Evolutionary conservation across 768 basidiomycete genomes (phyloP).

Genomic region (Lentinula sp.): DNA sequence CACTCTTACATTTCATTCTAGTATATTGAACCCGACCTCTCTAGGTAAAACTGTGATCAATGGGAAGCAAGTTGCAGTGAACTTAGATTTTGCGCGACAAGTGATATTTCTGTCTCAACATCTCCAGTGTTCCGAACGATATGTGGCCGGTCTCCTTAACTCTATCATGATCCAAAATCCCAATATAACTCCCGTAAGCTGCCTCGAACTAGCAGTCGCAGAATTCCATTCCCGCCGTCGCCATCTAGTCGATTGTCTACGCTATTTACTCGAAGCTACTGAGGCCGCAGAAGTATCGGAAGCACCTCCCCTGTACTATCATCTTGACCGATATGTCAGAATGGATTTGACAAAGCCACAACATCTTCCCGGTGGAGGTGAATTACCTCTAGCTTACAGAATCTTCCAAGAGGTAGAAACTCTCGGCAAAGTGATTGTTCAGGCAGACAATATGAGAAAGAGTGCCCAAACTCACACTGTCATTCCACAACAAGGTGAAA

Average conservation of each 20-base stretch:
- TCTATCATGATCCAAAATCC: slow-evolving; percentile 58
- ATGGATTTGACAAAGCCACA: slow-evolving; percentile 43
- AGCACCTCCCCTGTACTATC: slow-evolving; percentile 40
- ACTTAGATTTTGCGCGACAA: slow-evolving; percentile 74
- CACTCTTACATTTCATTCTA: background rate
- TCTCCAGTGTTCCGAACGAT: slow-evolving; percentile 78
- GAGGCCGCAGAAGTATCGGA: slow-evolving; percentile 39
- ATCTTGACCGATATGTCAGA: slow-evolving; percentile 49
- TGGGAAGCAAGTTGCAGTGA: slow-evolving; percentile 65
- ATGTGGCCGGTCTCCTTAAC: slow-evolving; percentile 65
- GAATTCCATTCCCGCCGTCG: slow-evolving; percentile 68
- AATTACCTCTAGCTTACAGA: slow-evolving; percentile 42
- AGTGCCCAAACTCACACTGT: slow-evolving; percentile 60
- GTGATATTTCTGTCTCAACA: slow-evolving; percentile 75
- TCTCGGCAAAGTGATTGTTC: slow-evolving; percentile 45
- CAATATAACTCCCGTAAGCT: slow-evolving; percentile 50
- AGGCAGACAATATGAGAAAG: slow-evolving; percentile 52
- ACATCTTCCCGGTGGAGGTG: slow-evolving; percentile 24
- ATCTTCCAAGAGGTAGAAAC: slow-evolving; percentile 62
- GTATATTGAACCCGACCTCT: background rate
- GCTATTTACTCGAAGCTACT: slow-evolving; percentile 62
- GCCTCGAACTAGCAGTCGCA: slow-evolving; percentile 60
- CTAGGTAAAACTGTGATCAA: slow-evolving; percentile 63
- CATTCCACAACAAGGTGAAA: slow-evolving; percentile 51
- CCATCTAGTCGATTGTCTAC: slow-evolving; percentile 64